Conservation (phyloP, 495 filamentous ascomycete species). For the Podospora fimiseda region DNA sequence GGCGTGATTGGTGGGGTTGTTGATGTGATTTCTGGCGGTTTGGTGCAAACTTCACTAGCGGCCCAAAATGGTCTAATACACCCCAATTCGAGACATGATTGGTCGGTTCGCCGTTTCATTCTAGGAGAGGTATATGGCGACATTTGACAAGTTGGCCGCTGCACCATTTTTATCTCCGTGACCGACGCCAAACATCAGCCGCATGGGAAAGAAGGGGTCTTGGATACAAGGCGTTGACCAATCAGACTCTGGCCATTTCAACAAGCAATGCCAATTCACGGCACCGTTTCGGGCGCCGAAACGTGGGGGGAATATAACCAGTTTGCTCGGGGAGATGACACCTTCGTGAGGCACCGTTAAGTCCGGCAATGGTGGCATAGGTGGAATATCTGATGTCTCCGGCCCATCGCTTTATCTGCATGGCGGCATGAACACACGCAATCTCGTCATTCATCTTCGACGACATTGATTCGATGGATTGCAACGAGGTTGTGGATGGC, state of each 20-base stretch:
- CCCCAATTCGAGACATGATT: neutral
- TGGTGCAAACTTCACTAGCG: neutral
- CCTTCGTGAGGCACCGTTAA: neutral
- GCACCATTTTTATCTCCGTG: neutral
- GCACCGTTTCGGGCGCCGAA: neutral
- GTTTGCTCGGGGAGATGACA: neutral
- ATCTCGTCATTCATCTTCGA: slow-evolving; percentile 11
- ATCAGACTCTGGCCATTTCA: neutral
- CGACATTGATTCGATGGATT: slow-evolving; percentile 3
- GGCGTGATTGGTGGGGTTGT: neutral
- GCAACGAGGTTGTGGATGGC: neutral
- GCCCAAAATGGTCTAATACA: neutral
- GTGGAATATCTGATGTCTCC: neutral
- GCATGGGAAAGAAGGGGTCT: no score
- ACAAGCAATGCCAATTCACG: neutral
- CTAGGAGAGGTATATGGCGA: neutral
- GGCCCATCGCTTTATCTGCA: neutral
- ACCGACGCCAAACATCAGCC: no score
- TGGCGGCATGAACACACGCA: slow-evolving; percentile 3
- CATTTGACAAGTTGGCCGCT: neutral
- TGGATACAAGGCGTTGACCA: neutral
- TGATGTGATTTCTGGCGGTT: neutral
- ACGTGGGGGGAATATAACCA: no score
- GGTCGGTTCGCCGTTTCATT: neutral
- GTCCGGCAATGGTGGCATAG: neutral